phyloP scores from a whole-genome alignment of 139 green algal species.

The Coelastrella sp. region DNA sequence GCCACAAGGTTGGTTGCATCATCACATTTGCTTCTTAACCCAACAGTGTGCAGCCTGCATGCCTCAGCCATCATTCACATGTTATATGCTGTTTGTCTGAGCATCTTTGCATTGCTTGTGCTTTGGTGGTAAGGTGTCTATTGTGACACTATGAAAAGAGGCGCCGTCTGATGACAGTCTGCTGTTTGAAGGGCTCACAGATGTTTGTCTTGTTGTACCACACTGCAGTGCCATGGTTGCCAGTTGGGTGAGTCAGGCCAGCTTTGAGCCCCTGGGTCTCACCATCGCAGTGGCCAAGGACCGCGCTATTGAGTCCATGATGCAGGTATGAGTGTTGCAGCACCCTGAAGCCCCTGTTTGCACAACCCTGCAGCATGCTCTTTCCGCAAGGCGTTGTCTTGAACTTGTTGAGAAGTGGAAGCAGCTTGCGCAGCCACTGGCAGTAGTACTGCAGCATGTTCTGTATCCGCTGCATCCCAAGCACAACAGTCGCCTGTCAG shows the following conservation, averaged over 20 bases:
- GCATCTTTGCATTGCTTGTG: too few relatives aligned
- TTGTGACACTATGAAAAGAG: not conserved
- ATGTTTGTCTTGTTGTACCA: not conserved
- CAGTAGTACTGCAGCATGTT: too few relatives aligned
- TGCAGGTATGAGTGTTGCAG: constrained; percentile 80
- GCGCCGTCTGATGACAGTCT: not conserved
- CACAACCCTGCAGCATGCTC: not conserved
- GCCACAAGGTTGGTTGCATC: not conserved
- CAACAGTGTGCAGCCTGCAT: too few relatives aligned
- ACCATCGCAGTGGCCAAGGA: constrained; percentile 98
- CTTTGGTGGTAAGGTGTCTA: too few relatives aligned
- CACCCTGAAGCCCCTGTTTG: not conserved
- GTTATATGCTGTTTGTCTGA: not conserved
- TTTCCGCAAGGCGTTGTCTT: not conserved
- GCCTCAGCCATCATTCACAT: too few relatives aligned
- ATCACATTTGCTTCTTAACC: not conserved
- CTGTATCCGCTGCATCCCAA: too few relatives aligned
- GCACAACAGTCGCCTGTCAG: too few relatives aligned
- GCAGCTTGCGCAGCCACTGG: too few relatives aligned
- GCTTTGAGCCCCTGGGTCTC: constrained; percentile 96
- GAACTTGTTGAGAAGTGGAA: too few relatives aligned
- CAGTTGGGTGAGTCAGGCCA: constrained; percentile 81
- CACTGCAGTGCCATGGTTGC: constrained; percentile 54
- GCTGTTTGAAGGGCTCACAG: not conserved
- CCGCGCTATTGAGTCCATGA: constrained; percentile 97